Evolutionary conservation across 768 basidiomycete genomes (phyloP).

Genomic region (Mycena kentingensis): DNA sequence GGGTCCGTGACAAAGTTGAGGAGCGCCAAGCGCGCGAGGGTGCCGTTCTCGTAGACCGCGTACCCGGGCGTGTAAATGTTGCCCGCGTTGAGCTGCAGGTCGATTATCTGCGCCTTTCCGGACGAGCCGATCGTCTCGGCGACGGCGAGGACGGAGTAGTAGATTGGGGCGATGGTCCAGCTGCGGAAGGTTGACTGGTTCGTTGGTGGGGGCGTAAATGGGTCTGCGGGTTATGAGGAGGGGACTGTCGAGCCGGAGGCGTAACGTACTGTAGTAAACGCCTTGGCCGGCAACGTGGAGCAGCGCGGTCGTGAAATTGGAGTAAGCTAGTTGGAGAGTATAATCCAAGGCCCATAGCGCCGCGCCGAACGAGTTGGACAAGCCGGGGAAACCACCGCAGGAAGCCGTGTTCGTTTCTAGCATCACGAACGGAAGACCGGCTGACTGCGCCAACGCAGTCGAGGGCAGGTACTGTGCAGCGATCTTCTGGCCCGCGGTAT

Average conservation of each 20-base stretch:
- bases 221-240: no score
- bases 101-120: slow-evolving; percentile 50
- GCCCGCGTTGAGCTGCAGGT: slow-evolving; percentile 43
- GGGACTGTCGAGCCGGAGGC: no score
- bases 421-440: slow-evolving; percentile 56
- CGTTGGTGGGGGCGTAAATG: slow-evolving; percentile 39
- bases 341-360: slow-evolving; percentile 69
- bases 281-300: slow-evolving; percentile 28
- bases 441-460: slow-evolving; percentile 43
- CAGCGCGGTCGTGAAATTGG: slow-evolving; percentile 37
- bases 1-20: slow-evolving; percentile 56
- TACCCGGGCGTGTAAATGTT: slow-evolving; percentile 51
- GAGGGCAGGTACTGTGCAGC: slow-evolving; percentile 55
- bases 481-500: slow-evolving; percentile 52
- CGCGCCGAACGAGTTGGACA: slow-evolving; percentile 63
- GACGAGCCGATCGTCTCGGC: slow-evolving; percentile 55
- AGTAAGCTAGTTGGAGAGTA: slow-evolving; percentile 40
- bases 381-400: slow-evolving; percentile 67
- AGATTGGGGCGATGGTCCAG: slow-evolving; percentile 62
- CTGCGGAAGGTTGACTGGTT: slow-evolving; percentile 45
- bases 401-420: slow-evolving; percentile 73
- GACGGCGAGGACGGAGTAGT: slow-evolving; percentile 55
- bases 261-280: slow-evolving; percentile 28
- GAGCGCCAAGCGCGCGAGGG: slow-evolving; percentile 49
- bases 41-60: slow-evolving; percentile 57